Conservation (phyloP, 345 rosid species). For the Lagerstroemia speciosa region DNA sequence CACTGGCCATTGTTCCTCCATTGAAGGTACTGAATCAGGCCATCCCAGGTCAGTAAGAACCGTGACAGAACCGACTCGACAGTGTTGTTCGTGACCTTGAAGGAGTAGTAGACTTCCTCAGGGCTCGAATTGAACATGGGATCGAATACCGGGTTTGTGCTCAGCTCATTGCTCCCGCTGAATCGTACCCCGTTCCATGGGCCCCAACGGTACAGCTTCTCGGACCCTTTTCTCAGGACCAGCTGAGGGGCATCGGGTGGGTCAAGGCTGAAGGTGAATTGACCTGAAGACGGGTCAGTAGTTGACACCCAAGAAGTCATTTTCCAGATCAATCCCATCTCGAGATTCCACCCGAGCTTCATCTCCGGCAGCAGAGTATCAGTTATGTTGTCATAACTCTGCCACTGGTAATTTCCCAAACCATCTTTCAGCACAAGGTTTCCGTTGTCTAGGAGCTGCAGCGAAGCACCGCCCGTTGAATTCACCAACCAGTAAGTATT, state of each 20-base stretch:
- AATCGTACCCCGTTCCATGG: constrained; percentile 28
- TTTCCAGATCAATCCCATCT: constrained; percentile 16
- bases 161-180: constrained; percentile 17
- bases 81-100: not conserved
- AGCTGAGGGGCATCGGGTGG: constrained; percentile 18
- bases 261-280: constrained; percentile 17
- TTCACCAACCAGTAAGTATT: constrained; percentile 9
- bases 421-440: constrained; percentile 18
- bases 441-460: constrained; percentile 24
- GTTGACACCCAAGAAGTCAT: constrained; percentile 20
- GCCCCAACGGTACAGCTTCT: constrained; percentile 20
- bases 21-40: constrained; percentile 13
- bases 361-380: constrained; percentile 24
- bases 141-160: constrained; percentile 11
- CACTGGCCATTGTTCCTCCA: constrained; percentile 9
- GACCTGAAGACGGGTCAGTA: constrained; percentile 14
- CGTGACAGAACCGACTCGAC: constrained; percentile 7
- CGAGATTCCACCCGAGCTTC: constrained; percentile 27
- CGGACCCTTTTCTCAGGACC: constrained; percentile 15
- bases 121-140: constrained; percentile 14
- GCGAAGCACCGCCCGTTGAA: not conserved
- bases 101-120: constrained; percentile 19
- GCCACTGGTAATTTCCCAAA: constrained; percentile 17
- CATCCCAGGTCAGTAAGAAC: constrained; percentile 16
- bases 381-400: constrained; percentile 26